A percentile compares a stretch with the other conserved stretches of the same genome.
phyloP scores from a whole-genome alignment of 176 grass and related monocot genomes.

The Ensete ventricosum region DNA sequence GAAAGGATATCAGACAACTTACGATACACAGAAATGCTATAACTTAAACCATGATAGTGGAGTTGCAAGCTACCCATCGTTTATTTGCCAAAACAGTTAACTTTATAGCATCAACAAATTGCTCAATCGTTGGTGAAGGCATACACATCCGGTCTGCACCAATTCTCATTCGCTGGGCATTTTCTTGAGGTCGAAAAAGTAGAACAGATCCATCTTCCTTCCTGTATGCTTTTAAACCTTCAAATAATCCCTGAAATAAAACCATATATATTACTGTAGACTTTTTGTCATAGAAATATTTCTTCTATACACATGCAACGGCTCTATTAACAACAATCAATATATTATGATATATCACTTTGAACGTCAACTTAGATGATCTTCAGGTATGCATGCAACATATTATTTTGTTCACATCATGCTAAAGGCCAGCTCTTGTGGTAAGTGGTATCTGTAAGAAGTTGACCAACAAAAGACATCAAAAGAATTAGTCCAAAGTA shows the following conservation, averaged over 20 bases:
- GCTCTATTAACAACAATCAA: background rate
- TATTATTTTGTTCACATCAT: background rate
- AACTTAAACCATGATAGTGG: conserved; percentile 5
- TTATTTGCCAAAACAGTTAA: conserved; percentile 71
- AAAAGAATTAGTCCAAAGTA: background rate
- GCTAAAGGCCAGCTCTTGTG: background rate
- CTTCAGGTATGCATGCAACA: background rate
- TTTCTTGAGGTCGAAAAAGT: conserved; percentile 86
- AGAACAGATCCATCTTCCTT: conserved; percentile 52
- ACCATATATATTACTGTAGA: background rate
- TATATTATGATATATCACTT: background rate
- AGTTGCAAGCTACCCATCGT: conserved; percentile 52
- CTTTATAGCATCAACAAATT: conserved; percentile 79
- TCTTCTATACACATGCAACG: background rate
- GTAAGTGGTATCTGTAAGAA: background rate
- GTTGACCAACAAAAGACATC: background rate
- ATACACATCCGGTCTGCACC: conserved; percentile 95
- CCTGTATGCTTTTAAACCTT: conserved; percentile 82
- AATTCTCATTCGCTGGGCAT: conserved; percentile 61
- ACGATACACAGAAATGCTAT: background rate
- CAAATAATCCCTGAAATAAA: conserved; percentile 62
- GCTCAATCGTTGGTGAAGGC: conserved; percentile 63
- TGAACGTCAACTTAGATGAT: no score
- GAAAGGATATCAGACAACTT: background rate
- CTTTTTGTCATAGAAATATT: no score